Evolutionary conservation across 176 grass and related monocot species (phyloP).

Genomic region (Neostapfia colusana): DNA sequence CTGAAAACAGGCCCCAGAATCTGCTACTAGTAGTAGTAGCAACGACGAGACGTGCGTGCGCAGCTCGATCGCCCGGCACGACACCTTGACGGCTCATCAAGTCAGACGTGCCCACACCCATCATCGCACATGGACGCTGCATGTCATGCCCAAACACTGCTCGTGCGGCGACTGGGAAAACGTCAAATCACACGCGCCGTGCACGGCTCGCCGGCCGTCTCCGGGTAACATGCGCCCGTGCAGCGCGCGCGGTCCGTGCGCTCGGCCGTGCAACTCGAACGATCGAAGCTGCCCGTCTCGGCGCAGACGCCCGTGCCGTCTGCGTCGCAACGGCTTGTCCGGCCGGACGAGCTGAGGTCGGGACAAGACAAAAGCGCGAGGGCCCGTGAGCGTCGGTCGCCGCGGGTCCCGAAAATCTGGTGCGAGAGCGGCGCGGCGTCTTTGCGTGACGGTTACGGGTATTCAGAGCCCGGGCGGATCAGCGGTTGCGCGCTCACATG

Average conservation of each 20-base stretch:
- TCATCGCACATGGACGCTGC: background rate
- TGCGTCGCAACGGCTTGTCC: background rate
- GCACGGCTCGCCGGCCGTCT: background rate
- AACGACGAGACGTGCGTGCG: background rate
- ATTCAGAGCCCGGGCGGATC: background rate
- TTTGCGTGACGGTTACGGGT: conserved; percentile 16
- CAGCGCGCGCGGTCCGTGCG: background rate
- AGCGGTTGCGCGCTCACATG: background rate
- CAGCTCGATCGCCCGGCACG: background rate
- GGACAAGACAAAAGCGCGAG: background rate
- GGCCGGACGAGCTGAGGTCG: background rate
- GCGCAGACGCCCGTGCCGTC: background rate
- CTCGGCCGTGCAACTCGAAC: too few relatives aligned
- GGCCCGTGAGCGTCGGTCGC: background rate
- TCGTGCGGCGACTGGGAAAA: background rate
- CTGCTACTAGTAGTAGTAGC: background rate
- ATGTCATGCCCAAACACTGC: background rate
- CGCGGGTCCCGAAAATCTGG: background rate
- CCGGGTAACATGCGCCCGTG: conserved; percentile 5
- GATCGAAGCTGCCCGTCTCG: too few relatives aligned
- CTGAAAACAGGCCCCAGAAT: conserved; percentile 10
- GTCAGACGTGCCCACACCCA: background rate
- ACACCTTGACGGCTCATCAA: background rate
- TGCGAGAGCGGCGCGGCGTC: conserved; percentile 18
- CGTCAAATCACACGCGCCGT: conserved; percentile 4